A percentile compares a stretch with the other conserved stretches of the same genome.
phyloP scores from a whole-genome alignment of 2,329 filamentous ascomycete genomes.

The Trichoderma guizhouense region DNA sequence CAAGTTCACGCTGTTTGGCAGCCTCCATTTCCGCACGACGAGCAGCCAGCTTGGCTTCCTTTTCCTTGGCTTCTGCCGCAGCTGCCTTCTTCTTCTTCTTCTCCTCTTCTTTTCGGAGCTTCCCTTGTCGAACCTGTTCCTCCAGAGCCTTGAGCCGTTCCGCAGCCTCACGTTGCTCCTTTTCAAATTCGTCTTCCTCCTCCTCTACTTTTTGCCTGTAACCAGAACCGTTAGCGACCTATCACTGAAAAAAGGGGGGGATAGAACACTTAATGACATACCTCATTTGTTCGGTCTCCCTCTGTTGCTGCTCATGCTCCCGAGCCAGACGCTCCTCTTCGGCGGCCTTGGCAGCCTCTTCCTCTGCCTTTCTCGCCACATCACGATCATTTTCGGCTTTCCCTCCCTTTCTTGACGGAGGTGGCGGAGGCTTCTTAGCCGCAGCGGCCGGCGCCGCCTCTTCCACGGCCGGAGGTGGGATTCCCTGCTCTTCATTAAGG shows the following conservation, averaged over 20 bases:
- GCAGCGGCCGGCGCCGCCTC: slow-evolving; percentile 42
- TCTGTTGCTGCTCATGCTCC: slow-evolving; percentile 73
- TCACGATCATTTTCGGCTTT: slow-evolving; percentile 60
- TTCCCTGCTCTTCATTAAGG: slow-evolving; percentile 71
- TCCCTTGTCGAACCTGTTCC: slow-evolving; percentile 89
- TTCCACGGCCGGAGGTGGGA: slow-evolving; percentile 55
- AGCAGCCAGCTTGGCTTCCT: slow-evolving; percentile 77
- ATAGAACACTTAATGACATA: slow-evolving; percentile 51
- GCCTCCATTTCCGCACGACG: slow-evolving; percentile 90
- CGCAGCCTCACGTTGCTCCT: slow-evolving; percentile 75
- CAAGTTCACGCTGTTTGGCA: slow-evolving; percentile 82
- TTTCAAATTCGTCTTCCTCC: slow-evolving; percentile 76
- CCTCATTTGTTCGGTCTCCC: slow-evolving; percentile 74
- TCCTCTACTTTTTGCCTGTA: slow-evolving; percentile 66
- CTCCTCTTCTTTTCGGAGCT: slow-evolving; percentile 94
- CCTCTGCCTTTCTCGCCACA: slow-evolving; percentile 57
- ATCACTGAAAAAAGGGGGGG: background rate
- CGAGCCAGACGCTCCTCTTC: slow-evolving; percentile 64
- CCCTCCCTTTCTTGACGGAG: slow-evolving; percentile 69
- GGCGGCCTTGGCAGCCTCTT: slow-evolving; percentile 55
- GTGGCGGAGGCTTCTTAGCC: slow-evolving; percentile 68
- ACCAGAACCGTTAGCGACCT: slow-evolving; percentile 27
- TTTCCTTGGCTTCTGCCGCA: slow-evolving; percentile 79
- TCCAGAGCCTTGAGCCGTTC: slow-evolving; percentile 85
- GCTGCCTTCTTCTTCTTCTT: slow-evolving; percentile 90